Evolutionary conservation across 352 stramenopile genomes (phyloP).

Genomic region (Peronosclerospora sorghi): DNA sequence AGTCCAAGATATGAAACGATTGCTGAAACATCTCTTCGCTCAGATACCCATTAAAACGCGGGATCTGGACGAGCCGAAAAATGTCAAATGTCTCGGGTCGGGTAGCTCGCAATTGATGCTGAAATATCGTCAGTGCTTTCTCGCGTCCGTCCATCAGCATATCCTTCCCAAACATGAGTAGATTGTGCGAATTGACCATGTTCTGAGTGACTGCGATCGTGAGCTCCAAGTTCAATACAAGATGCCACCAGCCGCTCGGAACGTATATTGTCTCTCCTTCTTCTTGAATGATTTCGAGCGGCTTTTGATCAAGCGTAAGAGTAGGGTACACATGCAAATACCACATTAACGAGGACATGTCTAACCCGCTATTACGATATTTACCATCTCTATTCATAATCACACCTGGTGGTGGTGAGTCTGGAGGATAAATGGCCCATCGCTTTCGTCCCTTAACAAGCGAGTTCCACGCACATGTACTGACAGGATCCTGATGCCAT

Average conservation of each 20-base stretch:
- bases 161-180: constrained; percentile 61
- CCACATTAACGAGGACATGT: constrained; percentile 78
- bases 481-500: constrained; percentile 92
- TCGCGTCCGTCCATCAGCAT: constrained; percentile 52
- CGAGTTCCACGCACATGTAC: constrained; percentile 94
- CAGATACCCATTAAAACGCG: constrained; percentile 43
- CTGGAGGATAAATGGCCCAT: constrained; percentile 92
- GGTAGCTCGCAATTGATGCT: constrained; percentile 30
- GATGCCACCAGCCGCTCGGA: constrained; percentile 95
- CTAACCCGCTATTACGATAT: constrained; percentile 44
- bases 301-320: constrained; percentile 54
- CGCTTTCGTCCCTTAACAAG: constrained; percentile 90
- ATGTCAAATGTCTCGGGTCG: constrained; percentile 55
- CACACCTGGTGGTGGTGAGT: constrained; percentile 59
- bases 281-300: constrained; percentile 81
- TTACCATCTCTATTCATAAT: constrained; percentile 36
- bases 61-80: constrained; percentile 53
- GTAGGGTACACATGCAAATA: constrained; percentile 82
- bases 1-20: constrained; percentile 44
- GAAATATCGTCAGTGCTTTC: constrained; percentile 41
- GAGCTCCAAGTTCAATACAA: constrained; percentile 91
- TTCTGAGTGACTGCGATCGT: constrained; percentile 96
- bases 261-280: constrained; percentile 95
- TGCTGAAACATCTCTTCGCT: constrained; percentile 47
- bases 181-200: constrained; percentile 83